Base-by-base conservation (phyloP, 768 basidiomycete species). In the Polyporus arcularius region DNA sequence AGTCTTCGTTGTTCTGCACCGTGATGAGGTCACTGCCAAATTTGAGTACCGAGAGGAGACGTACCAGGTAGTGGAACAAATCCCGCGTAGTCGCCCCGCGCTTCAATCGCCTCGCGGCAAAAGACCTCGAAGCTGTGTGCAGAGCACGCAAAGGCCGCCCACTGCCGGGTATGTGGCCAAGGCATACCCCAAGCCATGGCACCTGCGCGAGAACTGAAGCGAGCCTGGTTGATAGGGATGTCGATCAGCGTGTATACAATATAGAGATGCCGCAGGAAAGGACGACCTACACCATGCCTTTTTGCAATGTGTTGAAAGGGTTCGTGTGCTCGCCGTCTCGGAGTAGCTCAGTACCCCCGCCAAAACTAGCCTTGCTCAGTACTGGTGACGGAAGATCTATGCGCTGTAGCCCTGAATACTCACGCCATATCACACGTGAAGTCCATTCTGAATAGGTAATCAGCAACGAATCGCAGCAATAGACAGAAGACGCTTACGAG, bases 51-150 rank as follows among this genome's bases (percentile, higher is more conserved):
- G n/a, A n/a, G n/a, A 42, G 26, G n/a, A 51, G 4, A 63, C 67
- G 53, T 31, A 79, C 80, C 53, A 81, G 67, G 60, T 81, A 72
- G 55, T 81, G 77, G 60, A 79, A 81, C 0, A 81, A 60, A 55
- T 80, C 78, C 57, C 74, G 75, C 31, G 71, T 69, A 1, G 71
- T 60, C 4, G 81, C 78, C 4, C 79, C 78, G 54, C 72, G 46
- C 32, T 57, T 21, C 14, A 64, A 48, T 4, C 69, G 56, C 53
- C 30, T 9, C 32, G 30, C 26, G 3, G 43, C 32, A 3, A 53
- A 30, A 9, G 40, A 4, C 16, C 46, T 30, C 14, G 41, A 39
- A n/a, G 53, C 15, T 0, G 43, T 10, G 2, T 47, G 9, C 10
- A 59, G 11, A 12, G 26, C n/a, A 3, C 21, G 21, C 15, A 46